These are phyloP conservation scores for Suillus luteus DNA, from an alignment of 768 basidiomycete genomes.

Conservation along the genomic window DNA sequence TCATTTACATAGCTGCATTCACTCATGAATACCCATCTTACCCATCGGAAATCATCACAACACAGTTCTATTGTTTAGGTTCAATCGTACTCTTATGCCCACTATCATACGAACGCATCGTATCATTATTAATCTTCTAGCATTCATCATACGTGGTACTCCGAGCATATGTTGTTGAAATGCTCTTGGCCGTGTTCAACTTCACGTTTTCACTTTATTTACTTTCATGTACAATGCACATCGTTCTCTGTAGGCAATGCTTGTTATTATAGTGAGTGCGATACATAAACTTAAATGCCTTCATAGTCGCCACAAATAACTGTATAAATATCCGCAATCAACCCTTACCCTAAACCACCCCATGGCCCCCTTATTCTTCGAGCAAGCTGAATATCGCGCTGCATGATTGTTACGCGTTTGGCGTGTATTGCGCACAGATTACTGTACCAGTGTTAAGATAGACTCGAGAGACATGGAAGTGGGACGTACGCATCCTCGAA, in stretches of 20 bases:
- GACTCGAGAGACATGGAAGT: conserved; percentile 5
- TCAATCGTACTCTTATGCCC: conserved; percentile 11
- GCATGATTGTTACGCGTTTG: conserved; percentile 98
- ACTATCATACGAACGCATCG: conserved; percentile 7
- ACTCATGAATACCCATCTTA: conserved; percentile 28
- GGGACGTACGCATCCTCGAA: conserved; percentile 96
- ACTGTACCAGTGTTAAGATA: conserved; percentile 41
- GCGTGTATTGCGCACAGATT: conserved; percentile 98
- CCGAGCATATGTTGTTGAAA: neutral
- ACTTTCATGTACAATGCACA: conserved; percentile 14
- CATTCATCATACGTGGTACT: neutral
- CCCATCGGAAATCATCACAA: conserved; percentile 19
- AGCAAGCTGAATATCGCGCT: conserved; percentile 94
- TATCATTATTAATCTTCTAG: conserved; percentile 10
- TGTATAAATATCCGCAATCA: neutral
- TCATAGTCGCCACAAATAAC: neutral
- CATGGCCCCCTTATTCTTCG: conserved; percentile 91
- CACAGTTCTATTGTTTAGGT: conserved; percentile 7
- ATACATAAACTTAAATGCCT: conserved; percentile 5
- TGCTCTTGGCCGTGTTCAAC: neutral
- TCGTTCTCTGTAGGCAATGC: conserved; percentile 1
- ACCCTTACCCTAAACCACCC: conserved; percentile 63
- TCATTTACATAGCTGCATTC: conserved; percentile 24
- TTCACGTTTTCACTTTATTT: conserved; percentile 8
- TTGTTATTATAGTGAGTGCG: conserved; percentile 4